Evolutionary conservation across 2,329 filamentous ascomycete species (phyloP), one percentile per base, ranked within the genome.

Genomic region (Westerdykella sp.): DNA sequence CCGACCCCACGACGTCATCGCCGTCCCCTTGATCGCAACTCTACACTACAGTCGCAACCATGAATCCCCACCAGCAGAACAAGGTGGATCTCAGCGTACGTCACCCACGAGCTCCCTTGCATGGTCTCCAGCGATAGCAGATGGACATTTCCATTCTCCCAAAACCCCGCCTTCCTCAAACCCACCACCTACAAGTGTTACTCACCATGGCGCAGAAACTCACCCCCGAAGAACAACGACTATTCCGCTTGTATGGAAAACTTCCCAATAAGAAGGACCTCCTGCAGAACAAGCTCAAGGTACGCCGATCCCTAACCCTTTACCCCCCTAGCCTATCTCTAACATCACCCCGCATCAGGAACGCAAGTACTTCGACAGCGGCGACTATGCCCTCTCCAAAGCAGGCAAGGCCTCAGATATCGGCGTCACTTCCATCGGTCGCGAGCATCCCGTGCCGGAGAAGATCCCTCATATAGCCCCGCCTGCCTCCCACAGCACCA

Each of bases 51-150:
- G 13, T 53, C 53, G 50, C 54, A 55, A 58, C 51, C 54, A 94
- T 97, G 88, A 96, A 96, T 70, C 91, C 91, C 59, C 88, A 90
- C 69, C 87, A 96, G 78, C 90, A 95, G 79, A 96, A 96, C 79
- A 97, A 98, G 78, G 79, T 97, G 62, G 93, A 98, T 72, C 79
- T 96, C 72, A 90, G 80, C 76, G 93, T 96, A 74, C 75, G 87
- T 79, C 50, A 54, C 54, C 43, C 28, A 23, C 21, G 34, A 45
- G 48, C 50, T 47, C 54, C 54, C 45, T 48, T 53, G 34, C 43
- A 40, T 39, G 22, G 31, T 34, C 16, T 12, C 21, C 41, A 48
- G 49, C 49, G 28, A 45, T 48, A 38, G 7, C 22, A 38, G 45
- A 48, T 40, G 4, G 15, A 43, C 38, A 30, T 30, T 30, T 5